Evolutionary conservation across 495 filamentous ascomycete species (phyloP).

Genomic region (Glarea lozoyensis): DNA sequence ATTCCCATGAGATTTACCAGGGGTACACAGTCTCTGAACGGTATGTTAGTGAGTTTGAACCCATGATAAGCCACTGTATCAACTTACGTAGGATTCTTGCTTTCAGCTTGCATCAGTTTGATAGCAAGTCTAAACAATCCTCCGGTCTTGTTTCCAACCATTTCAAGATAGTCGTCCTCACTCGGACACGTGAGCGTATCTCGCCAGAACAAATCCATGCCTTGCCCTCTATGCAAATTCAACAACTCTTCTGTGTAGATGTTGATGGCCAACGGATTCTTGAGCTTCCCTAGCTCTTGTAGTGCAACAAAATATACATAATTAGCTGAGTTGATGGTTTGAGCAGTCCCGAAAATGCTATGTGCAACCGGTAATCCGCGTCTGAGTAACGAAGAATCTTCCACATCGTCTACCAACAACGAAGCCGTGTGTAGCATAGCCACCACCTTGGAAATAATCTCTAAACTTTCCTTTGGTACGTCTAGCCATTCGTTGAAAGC

Average conservation of each 20-base stretch:
- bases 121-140: constrained; percentile 90
- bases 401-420: constrained; percentile 86
- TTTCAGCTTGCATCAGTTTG: constrained; percentile 94
- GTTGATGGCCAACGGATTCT: constrained; percentile 58
- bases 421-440: constrained; percentile 93
- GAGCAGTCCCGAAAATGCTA: constrained; percentile 87
- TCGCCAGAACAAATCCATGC: constrained; percentile 96
- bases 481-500: constrained; percentile 88
- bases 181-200: constrained; percentile 88
- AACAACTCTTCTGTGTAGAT: constrained; percentile 86
- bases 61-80: not conserved
- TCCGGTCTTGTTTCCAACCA: constrained; percentile 97
- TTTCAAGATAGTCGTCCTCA: constrained; percentile 96
- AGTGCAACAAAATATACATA: constrained; percentile 93
- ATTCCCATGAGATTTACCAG: constrained; percentile 87
- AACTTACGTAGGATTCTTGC: constrained; percentile 43
- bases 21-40: constrained; percentile 60
- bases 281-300: constrained; percentile 68
- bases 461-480: constrained; percentile 68
- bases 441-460: constrained; percentile 78
- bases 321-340: constrained; percentile 96
- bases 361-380: constrained; percentile 89
- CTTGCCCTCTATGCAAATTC: constrained; percentile 92
- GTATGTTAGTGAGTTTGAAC: constrained; percentile 4
- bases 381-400: constrained; percentile 75